Evolutionary conservation across 176 grass and related monocot genomes (phyloP).

Genomic region (Panicum miliaceum): DNA sequence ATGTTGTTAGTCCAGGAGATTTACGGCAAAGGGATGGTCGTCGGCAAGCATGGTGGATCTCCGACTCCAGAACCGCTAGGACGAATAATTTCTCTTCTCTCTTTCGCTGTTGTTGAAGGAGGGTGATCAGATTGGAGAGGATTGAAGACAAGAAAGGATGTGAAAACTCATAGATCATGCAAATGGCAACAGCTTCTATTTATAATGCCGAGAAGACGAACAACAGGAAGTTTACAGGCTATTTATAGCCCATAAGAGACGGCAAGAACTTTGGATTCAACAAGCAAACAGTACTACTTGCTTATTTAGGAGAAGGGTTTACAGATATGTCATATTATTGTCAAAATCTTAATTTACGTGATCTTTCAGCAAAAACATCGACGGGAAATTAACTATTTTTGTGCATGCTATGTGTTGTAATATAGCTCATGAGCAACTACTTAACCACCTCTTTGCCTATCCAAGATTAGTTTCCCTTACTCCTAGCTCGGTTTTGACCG

Average conservation of each 20-base stretch:
- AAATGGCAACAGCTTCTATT: constrained; percentile 48
- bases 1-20: constrained; percentile 6
- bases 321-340: constrained; percentile 32
- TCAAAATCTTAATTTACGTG: constrained; percentile 19
- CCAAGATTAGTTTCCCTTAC: constrained; percentile 55
- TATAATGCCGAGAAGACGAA: constrained; percentile 47
- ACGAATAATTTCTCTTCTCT: background rate
- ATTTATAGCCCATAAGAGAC: constrained; percentile 54
- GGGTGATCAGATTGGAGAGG: background rate
- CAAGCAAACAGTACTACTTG: constrained; percentile 31
- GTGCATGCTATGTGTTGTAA: constrained; percentile 40
- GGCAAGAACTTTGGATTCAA: constrained; percentile 52
- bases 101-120: background rate
- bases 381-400: constrained; percentile 47
- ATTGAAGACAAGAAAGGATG: background rate
- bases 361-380: constrained; percentile 22
- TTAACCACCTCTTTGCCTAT: constrained; percentile 15
- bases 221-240: constrained; percentile 36
- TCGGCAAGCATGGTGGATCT: constrained; percentile 48
- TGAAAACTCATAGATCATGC: constrained; percentile 32
- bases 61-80: background rate
- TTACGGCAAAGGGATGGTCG: constrained; percentile 39
- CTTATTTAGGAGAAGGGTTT: constrained; percentile 53
- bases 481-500: constrained; percentile 54
- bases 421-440: constrained; percentile 31